A percentile compares a stretch with the other conserved stretches of the same genome.
These are phyloP conservation scores for Trichosporon sp. DNA, from an alignment of 1,284 basidiomycete genomes.

Conservation along the genomic window DNA sequence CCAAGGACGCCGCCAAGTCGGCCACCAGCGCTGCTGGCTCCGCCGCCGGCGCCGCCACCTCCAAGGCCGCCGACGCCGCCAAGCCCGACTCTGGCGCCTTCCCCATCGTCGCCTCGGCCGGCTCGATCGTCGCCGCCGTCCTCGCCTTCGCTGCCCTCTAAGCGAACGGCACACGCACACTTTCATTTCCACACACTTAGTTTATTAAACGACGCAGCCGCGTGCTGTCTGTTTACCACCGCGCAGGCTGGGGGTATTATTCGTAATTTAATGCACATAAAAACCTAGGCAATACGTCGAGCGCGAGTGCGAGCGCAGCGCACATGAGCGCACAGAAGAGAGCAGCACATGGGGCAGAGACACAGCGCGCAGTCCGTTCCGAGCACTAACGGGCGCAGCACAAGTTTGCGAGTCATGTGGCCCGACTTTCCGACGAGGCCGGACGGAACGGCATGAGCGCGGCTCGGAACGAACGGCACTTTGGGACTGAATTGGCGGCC, in stretches of 20 bases:
- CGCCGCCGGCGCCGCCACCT: neutral
- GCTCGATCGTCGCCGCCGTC: constrained; percentile 3
- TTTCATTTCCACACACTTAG: neutral
- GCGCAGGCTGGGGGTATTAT: neutral
- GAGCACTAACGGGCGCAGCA: too few species aligned
- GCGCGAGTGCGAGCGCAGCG: neutral
- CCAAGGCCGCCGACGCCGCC: neutral
- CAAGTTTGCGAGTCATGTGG: too few species aligned
- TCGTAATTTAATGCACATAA: neutral
- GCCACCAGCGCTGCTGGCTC: neutral
- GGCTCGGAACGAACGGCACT: too few species aligned
- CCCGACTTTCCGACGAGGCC: too few species aligned
- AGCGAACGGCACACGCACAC: neutral
- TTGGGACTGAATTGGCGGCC: too few species aligned
- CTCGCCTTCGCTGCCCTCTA: constrained; percentile 3
- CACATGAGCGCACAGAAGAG: neutral
- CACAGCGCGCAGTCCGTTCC: too few species aligned
- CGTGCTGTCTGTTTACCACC: neutral
- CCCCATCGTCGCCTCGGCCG: neutral
- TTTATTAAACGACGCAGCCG: neutral
- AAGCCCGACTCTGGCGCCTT: neutral
- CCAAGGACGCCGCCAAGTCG: neutral
- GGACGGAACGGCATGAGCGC: too few species aligned
- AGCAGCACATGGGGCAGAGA: too few species aligned
- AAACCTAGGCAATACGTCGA: neutral